Evolutionary conservation across 139 green algal genomes (phyloP), one percentile per base, ranked within the genome.

Genomic region (Picocystis salinarum): DNA sequence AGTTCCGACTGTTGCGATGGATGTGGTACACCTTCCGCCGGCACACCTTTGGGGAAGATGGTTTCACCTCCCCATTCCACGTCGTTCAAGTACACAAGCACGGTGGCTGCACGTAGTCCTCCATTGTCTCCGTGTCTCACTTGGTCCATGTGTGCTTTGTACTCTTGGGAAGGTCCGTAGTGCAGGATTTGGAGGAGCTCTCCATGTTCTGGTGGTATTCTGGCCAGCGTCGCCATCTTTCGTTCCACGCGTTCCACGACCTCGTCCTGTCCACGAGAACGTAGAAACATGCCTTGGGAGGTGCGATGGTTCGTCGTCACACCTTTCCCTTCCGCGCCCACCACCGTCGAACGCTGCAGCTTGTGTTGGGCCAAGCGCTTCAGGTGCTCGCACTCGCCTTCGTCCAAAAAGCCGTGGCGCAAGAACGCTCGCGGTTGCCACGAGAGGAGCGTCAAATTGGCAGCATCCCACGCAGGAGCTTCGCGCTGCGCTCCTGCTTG

Each of bases 391-490:
- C 56, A 66, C 39, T 86, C 79, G 24, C 62, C 62, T 2, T 50
- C 28, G 2, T 48, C 68, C 18, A 91, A 49, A 41, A 91, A 84
- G 58, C 82, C 79, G 60, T 83, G 79, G 40, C 64, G 79, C 5
- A 89, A 26, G 28, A 77, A 91, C 6, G 70, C 68, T 3, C 80
- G 58, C 2, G 80, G 80, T 6, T 48, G 22, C 68, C 68, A 83
- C 0, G 72, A 80, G 2, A 91, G 24, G 2, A n/a, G n/a, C n/a
- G n/a, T n/a, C n/a, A n/a, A n/a, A n/a, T n/a, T n/a, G n/a, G n/a
- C n/a, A n/a, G n/a, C n/a, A n/a, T n/a, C n/a, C n/a, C n/a, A n/a
- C n/a, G n/a, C n/a, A n/a, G n/a, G n/a, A n/a, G n/a, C n/a, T n/a
- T n/a, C n/a, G n/a, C n/a, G n/a, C n/a, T n/a, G n/a, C n/a, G n/a